phyloP scores from a whole-genome alignment of 148 eudicot species.

The Persicaria maculosa region DNA sequence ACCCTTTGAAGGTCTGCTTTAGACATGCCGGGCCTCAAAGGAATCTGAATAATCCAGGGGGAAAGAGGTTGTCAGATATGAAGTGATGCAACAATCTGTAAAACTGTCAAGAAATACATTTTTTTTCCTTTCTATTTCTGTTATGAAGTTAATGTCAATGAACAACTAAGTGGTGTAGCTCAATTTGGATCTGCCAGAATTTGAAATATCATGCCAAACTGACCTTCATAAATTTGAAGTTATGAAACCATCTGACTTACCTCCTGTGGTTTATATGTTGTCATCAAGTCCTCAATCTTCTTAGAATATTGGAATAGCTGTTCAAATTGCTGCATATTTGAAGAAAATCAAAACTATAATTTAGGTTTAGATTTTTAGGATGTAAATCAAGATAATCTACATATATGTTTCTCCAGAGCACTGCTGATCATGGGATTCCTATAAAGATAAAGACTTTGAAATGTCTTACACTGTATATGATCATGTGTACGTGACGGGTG shows the following conservation, averaged over 20 bases:
- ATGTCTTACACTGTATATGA: constrained; percentile 71
- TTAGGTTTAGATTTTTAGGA: background rate
- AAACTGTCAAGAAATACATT: background rate
- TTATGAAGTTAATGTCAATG: background rate
- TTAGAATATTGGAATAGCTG: constrained; percentile 82
- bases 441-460: background rate
- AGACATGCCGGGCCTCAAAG: constrained; percentile 75
- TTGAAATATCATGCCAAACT: background rate
- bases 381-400: background rate
- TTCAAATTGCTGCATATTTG: constrained; percentile 73
- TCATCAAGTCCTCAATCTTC: constrained; percentile 83
- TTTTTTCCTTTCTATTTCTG: no score
- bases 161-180: background rate
- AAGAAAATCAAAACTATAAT: background rate
- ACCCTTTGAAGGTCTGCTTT: constrained; percentile 84
- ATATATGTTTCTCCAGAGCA: background rate
- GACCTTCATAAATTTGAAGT: background rate
- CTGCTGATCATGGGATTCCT: background rate
- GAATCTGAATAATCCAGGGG: constrained; percentile 47
- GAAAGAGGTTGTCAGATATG: background rate
- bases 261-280: constrained; percentile 78
- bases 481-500: constrained; percentile 75
- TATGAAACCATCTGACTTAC: constrained; percentile 28
- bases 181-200: background rate
- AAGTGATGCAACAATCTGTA: background rate